Base-by-base conservation (phyloP, 768 basidiomycete genomes). In the Tremella mesenterica region DNA sequence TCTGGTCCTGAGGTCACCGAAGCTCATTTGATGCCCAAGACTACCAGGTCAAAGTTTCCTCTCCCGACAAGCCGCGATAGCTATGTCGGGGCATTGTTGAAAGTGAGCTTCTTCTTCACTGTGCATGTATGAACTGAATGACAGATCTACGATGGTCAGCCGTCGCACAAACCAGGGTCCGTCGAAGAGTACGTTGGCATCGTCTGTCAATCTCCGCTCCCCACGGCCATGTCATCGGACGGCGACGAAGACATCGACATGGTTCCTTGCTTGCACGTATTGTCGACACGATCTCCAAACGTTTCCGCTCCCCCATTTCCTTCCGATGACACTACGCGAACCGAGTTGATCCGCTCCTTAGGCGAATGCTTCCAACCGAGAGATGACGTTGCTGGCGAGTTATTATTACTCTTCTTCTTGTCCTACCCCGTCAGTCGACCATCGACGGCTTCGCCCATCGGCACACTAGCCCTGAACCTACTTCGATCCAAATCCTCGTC, bases 91-190 rank as follows among this genome's bases (percentile, higher is more conserved):
- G 68, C 68, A n/a, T 41, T 73, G n/a, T 49, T 73, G 53, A 73
- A 73, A 60, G 69, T 65, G 38, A 50, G 60, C 14, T 4, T 41
- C 18, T 18, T 10, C 38, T 5, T 16, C 14, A 41, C 38, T 8
- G 38, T 41, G 38, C 5, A 41, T 41, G 14, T 18, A 14, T 4
- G 14, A 8, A 20, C 34, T 13, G 9, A 23, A 23, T 51, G 12
- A 31, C 39, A 71, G 67, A 63, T 73, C 1, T 73, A 73, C 57
- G 72, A 67, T 54, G 52, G 66, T n/a, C n/a, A n/a, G 38, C 52
- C 52, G 1, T 50, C 61, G 7, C 67, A 60, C 45, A 63, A 59
- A 49, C 26, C 47, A 8, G 4, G 6, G 38, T 67, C 71, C n/a
- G 48, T 58, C 0, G 60, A 68, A 41, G 56, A 57, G 9, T 70